Evolutionary conservation across 192 early-diverging fungal species (phyloP).

Genomic region (Coemansia asiatica): DNA sequence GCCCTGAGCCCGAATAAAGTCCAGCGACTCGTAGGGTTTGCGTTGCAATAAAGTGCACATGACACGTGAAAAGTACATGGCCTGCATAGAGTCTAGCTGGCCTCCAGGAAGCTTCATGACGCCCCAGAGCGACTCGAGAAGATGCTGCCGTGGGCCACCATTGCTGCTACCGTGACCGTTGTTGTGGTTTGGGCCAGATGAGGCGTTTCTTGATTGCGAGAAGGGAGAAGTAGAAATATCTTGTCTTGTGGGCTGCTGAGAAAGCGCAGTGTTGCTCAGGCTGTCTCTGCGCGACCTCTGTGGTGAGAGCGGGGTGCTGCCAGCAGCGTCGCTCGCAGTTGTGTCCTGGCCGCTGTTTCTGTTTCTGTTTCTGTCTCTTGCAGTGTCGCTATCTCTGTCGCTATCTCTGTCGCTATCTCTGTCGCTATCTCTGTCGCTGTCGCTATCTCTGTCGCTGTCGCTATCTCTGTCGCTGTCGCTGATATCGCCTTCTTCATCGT

Average conservation of each 20-base stretch:
- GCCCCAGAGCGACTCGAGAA: slow-evolving; percentile 83
- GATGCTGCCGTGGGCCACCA: slow-evolving; percentile 44
- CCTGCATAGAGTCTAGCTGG: slow-evolving; percentile 76
- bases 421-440: neutral
- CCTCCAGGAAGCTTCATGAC: slow-evolving; percentile 71
- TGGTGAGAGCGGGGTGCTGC: slow-evolving; percentile 10
- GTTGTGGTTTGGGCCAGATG: neutral
- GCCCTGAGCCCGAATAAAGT: slow-evolving; percentile 77
- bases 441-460: neutral
- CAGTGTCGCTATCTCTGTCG: neutral
- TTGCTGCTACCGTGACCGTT: neutral
- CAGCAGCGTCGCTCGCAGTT: slow-evolving; percentile 3
- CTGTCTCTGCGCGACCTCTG: slow-evolving; percentile 12
- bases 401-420: neutral
- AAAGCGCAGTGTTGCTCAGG: neutral
- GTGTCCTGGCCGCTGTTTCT: neutral
- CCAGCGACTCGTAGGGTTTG: slow-evolving; percentile 87
- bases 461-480: slow-evolving; percentile 4
- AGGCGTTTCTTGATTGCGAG: slow-evolving; percentile 7
- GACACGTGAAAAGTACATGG: slow-evolving; percentile 90
- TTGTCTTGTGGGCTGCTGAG: slow-evolving; percentile 8
- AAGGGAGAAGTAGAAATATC: slow-evolving; percentile 3
- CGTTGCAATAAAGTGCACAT: slow-evolving; percentile 84
- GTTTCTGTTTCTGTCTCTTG: neutral
- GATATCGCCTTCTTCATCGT: neutral